Evolutionary conservation across 306 rosid genomes (phyloP), one percentile per base, ranked within the genome.

Genomic region (Prunus mume): DNA sequence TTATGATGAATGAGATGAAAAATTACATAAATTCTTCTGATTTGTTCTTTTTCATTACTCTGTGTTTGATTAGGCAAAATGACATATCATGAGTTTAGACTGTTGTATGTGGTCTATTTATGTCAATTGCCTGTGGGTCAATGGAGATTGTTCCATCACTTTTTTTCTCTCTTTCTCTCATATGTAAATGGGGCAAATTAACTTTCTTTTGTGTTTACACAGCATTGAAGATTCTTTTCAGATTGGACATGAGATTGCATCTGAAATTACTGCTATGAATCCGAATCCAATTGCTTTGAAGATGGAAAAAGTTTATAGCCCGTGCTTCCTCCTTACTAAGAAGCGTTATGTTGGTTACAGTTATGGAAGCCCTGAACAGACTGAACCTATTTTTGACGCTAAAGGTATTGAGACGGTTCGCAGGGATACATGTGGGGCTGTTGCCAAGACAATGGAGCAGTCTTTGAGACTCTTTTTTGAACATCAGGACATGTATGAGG

Each of bases 341-440:
- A 94, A 94, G 84, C 95, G 96, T 56, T 94, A 94, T 79, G 98
- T 94, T 65, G 98, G 98, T 78, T 94, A 88, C 80, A 94, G 98
- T 87, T 94, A 90, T 79, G 98, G 92, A 82, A 87, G 87, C 75
- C 91, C 95, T 73, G 75, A 84, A 68, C 96, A 92, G 83, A 71
- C 5, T 60, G 87, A 85, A 81, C 97, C 96, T 45, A 74, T 84
- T 63, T 92, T 94, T 90, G 98, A 94, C 86, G 98, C 98, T 66
- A 94, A 94, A 80, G 98, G 98, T 57, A 89, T 94, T 81, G 98
- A 94, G 86, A 94, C 97, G 58, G 92, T 94, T 75, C 93, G 98
- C 73, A 87, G 98, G 84, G 98, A 94, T 79, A 92, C 97, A 3
- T 92, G 98, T 77, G 88, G 75, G 68, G 96, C 98, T 74, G 97